Evolutionary conservation across 495 filamentous ascomycete species (phyloP).

Genomic region (Margaritispora aquatica): DNA sequence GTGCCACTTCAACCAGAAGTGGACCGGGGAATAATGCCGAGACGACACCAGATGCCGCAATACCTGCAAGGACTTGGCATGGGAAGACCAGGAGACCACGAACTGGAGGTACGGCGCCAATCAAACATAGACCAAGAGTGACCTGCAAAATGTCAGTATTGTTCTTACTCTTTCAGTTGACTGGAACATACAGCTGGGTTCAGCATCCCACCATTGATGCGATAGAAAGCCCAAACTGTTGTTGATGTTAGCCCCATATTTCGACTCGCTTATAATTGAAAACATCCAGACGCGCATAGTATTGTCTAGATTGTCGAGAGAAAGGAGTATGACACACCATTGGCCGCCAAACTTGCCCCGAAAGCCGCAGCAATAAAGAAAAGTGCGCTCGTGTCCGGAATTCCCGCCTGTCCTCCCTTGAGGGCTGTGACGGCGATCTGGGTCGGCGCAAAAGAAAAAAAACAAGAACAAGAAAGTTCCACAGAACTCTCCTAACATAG

Average conservation of each 20-base stretch:
- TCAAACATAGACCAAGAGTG: slow-evolving; percentile 46
- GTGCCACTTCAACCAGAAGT: slow-evolving; percentile 35
- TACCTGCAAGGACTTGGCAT: slow-evolving; percentile 48
- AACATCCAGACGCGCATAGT: neutral
- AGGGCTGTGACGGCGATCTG: slow-evolving; percentile 9
- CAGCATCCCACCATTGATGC: slow-evolving; percentile 56
- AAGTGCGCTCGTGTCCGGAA: neutral
- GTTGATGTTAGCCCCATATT: neutral
- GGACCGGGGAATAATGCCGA: slow-evolving; percentile 42
- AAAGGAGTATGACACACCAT: slow-evolving; percentile 15
- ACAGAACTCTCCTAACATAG: neutral
- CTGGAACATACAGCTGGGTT: slow-evolving; percentile 53
- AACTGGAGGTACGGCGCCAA: slow-evolving; percentile 42
- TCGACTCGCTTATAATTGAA: no score
- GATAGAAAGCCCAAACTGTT: slow-evolving; percentile 54
- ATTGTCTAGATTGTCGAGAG: neutral
- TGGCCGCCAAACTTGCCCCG: slow-evolving; percentile 54
- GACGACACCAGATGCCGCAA: slow-evolving; percentile 46
- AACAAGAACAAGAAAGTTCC: slow-evolving; percentile 47
- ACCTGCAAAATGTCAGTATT: slow-evolving; percentile 34
- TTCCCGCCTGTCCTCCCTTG: slow-evolving; percentile 35
- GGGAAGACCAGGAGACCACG: slow-evolving; percentile 43
- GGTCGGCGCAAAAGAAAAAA: slow-evolving; percentile 36
- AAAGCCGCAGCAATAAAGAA: slow-evolving; percentile 54
- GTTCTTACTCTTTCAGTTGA: no score